Evolutionary conservation across 441 rosid genomes (phyloP).

Genomic region (Erysimum pusillum): DNA sequence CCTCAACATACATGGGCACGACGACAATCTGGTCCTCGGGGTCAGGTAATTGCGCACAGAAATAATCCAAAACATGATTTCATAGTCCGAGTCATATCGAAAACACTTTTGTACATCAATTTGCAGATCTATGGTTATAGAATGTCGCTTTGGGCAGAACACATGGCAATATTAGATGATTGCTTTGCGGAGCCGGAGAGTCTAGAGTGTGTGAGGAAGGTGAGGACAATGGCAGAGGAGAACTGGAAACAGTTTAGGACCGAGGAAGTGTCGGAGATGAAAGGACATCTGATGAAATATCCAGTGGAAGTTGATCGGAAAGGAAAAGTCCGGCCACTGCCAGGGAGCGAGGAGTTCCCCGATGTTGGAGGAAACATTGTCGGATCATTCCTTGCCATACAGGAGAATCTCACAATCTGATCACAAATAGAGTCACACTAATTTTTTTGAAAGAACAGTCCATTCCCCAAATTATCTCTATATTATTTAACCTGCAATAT

Average conservation of each 20-base stretch:
- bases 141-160: constrained; percentile 99
- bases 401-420: constrained; percentile 91
- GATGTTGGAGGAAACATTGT: constrained; percentile 89
- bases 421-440: background rate
- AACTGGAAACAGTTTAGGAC: constrained; percentile 82
- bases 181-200: constrained; percentile 75
- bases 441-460: no score
- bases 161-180: constrained; percentile 73
- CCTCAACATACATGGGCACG: constrained; percentile 89
- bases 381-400: constrained; percentile 91
- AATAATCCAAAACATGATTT: background rate
- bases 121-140: constrained; percentile 86
- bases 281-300: constrained; percentile 86
- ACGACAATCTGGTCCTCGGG: constrained; percentile 69
- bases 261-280: constrained; percentile 84
- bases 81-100: background rate
- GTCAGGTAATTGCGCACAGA: constrained; percentile 67
- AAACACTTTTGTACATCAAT: background rate
- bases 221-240: constrained; percentile 65
- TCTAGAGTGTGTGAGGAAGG: constrained; percentile 79
- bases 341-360: constrained; percentile 76
- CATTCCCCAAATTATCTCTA: no score
- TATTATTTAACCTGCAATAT: no score
- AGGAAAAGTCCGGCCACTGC: constrained; percentile 86
- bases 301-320: constrained; percentile 85